Evolutionary conservation across 352 stramenopile species (phyloP).

Genomic region (Blastocystis sp.): DNA sequence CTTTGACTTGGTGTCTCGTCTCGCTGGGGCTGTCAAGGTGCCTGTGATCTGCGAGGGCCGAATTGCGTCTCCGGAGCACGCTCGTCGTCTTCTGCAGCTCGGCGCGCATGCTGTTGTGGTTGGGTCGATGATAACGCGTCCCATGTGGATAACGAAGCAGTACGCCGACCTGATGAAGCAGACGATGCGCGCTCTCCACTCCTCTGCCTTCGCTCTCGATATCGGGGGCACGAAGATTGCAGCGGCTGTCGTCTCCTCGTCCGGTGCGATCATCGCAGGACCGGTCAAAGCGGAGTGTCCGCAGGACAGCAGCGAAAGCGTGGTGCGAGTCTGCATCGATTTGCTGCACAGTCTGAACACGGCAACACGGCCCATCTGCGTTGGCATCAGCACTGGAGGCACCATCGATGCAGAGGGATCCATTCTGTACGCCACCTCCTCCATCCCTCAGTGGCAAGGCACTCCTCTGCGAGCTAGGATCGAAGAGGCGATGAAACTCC

Average conservation of each 20-base stretch:
- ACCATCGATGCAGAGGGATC: background rate
- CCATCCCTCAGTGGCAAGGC: slow-evolving; percentile 51
- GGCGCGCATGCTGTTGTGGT: slow-evolving; percentile 47
- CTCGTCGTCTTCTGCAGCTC: slow-evolving; percentile 28
- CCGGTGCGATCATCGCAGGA: background rate
- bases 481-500: background rate
- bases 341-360: background rate
- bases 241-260: background rate
- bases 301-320: slow-evolving; percentile 28
- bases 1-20: slow-evolving; percentile 31
- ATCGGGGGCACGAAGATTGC: slow-evolving; percentile 60
- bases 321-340: slow-evolving; percentile 8
- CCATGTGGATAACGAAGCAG: slow-evolving; percentile 61
- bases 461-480: background rate
- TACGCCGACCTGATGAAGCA: slow-evolving; percentile 55
- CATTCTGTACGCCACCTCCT: slow-evolving; percentile 49
- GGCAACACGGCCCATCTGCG: background rate
- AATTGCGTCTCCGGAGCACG: slow-evolving; percentile 50
- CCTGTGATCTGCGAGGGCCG: slow-evolving; percentile 59
- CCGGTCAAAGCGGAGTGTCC: slow-evolving; percentile 16
- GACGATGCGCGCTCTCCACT: background rate
- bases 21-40: slow-evolving; percentile 27
- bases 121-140: slow-evolving; percentile 58
- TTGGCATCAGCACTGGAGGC: slow-evolving; percentile 46
- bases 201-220: slow-evolving; percentile 25